Conservation (phyloP, 352 stramenopile species). For the Phytophthora cryptogea region DNA sequence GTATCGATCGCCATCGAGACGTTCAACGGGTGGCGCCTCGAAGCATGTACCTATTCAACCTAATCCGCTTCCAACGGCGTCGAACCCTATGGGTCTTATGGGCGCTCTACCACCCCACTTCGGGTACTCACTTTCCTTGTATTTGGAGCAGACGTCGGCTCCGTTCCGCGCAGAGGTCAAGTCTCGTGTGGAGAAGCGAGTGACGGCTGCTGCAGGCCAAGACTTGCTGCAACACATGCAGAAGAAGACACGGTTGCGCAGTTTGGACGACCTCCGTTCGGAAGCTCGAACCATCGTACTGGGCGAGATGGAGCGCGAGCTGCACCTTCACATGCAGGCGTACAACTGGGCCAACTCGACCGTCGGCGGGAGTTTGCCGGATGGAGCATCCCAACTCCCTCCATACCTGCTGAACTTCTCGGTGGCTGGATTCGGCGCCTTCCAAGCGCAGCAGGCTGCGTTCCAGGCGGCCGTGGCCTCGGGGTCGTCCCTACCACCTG, state of each 20-base stretch:
- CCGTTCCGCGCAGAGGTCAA: constrained; percentile 73
- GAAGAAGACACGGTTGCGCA: constrained; percentile 80
- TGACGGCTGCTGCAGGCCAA: constrained; percentile 70
- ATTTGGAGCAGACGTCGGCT: constrained; percentile 74
- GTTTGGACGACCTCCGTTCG: constrained; percentile 64
- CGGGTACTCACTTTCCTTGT: constrained; percentile 66
- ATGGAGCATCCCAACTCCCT: constrained; percentile 40
- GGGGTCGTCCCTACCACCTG: constrained; percentile 20
- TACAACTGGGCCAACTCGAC: constrained; percentile 63
- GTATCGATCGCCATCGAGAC: constrained; percentile 28
- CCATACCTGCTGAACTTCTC: constrained; percentile 67
- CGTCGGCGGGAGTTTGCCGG: constrained; percentile 22
- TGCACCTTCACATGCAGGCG: constrained; percentile 75
- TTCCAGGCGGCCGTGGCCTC: constrained; percentile 46
- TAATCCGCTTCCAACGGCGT: constrained; percentile 72
- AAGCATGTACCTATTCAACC: constrained; percentile 82
- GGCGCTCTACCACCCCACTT: constrained; percentile 58
- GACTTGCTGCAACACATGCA: constrained; percentile 85
- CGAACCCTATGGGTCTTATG: constrained; percentile 72
- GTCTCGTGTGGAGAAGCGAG: constrained; percentile 74
- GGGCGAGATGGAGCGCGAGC: constrained; percentile 72
- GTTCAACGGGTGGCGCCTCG: constrained; percentile 19
- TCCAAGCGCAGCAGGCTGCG: constrained; percentile 59
- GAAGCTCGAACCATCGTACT: constrained; percentile 69
- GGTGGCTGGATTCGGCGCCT: constrained; percentile 56